These are phyloP conservation scores for Neurospora crassa DNA, from an alignment of 2,329 filamentous ascomycete species.

Conservation along the genomic window DNA sequence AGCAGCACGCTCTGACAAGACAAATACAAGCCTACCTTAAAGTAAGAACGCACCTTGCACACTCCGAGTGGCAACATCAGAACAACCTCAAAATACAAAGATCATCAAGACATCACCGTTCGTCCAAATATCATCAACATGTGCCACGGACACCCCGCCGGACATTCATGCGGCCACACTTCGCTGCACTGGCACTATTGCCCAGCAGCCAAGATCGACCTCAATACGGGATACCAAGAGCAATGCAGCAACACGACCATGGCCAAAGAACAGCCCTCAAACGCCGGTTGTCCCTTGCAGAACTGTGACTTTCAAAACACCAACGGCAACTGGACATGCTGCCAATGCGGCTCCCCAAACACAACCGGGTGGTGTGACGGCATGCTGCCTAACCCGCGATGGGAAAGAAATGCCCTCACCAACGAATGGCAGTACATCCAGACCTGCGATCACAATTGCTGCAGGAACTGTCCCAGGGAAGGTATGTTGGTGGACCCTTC, in stretches of 20 bases:
- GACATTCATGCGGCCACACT: slow-evolving; percentile 43
- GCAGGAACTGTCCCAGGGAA: slow-evolving; percentile 35
- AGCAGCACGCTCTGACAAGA: neutral
- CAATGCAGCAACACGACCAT: slow-evolving; percentile 41
- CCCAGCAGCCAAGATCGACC: slow-evolving; percentile 37
- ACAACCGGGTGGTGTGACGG: slow-evolving; percentile 43
- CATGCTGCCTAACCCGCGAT: slow-evolving; percentile 19
- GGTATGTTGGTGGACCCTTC: slow-evolving; percentile 25
- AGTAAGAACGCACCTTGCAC: slow-evolving; percentile 4
- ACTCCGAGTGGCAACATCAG: neutral
- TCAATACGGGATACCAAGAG: slow-evolving; percentile 38
- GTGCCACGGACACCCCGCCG: slow-evolving; percentile 45
- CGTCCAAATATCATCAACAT: slow-evolving; percentile 24
- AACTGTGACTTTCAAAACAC: slow-evolving; percentile 42
- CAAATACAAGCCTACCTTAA: neutral
- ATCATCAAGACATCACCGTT: neutral
- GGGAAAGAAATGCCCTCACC: slow-evolving; percentile 24
- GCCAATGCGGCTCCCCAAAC: slow-evolving; percentile 42
- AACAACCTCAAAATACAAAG: neutral
- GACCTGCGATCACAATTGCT: slow-evolving; percentile 44
- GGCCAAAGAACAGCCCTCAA: slow-evolving; percentile 33
- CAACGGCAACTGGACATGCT: slow-evolving; percentile 44
- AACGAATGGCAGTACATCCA: slow-evolving; percentile 27
- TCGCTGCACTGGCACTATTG: slow-evolving; percentile 48
- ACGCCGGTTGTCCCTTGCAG: slow-evolving; percentile 36